Evolutionary conservation across 2,329 filamentous ascomycete genomes (phyloP), one percentile per base, ranked within the genome.

Genomic region (Waltergamsia citrina): DNA sequence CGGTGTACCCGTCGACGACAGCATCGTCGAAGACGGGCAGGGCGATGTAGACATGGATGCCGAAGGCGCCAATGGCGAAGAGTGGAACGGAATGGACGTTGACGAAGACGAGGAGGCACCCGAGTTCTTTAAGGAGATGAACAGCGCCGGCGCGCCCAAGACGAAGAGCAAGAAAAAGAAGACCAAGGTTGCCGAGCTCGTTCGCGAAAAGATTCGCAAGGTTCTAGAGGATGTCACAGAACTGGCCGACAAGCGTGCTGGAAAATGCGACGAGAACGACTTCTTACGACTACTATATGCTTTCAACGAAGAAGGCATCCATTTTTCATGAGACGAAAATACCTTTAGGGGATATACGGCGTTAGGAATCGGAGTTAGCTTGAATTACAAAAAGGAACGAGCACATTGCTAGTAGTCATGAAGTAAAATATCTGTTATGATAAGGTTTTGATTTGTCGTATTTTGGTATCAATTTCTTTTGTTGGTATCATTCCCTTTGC

Each of bases 281-380:
- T 96, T 95, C 52, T 60, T 98, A 53, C 80, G 79, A 46, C 57
- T 95, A 43, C 60, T 94, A 25, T 71, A 67, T 45, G 81, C 83
- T 3, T 94, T 95, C 58, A 94, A 95, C 54, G 76, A 85, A 44
- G 85, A 94, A 54, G 86, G 86, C 19, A 90, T 96, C 39, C 90
- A 95, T 62, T 96, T 96, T 56, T 82, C 75, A 41, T 87, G n/a
- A n/a, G n/a, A n/a, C n/a, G n/a, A n/a, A 57, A 16, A 9, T 11
- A 14, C 26, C 26, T n/a, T n/a, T 28, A 17, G 18, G 18, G 16
- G 16, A 22, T 32, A 14, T 15, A 28, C 26, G 26, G 26, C 26
- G 26, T 28, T 28, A 7, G 26, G 45, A 39, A 24, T 37, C 37
- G 35, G n/a, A n/a, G n/a, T n/a, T n/a, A n/a, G n/a, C n/a, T n/a